Evolutionary conservation across 2,329 filamentous ascomycete species (phyloP).

Genomic region (Didymella segeticola): DNA sequence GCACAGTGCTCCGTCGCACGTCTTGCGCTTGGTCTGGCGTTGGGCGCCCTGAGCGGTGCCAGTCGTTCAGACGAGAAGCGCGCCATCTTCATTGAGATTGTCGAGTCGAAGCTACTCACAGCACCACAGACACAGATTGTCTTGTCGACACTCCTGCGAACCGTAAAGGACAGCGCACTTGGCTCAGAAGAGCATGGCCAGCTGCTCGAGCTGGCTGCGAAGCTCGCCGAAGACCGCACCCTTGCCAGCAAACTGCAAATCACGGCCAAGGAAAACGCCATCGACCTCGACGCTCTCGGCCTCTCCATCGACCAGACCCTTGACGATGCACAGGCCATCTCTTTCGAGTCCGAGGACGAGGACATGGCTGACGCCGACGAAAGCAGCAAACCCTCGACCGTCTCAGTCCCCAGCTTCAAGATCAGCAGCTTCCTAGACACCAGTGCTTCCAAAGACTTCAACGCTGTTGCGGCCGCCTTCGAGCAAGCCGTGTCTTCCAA

Average conservation of each 20-base stretch:
- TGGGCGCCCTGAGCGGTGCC: slow-evolving; percentile 48
- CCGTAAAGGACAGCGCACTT: slow-evolving; percentile 44
- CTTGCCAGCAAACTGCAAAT: slow-evolving; percentile 67
- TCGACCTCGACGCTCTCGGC: slow-evolving; percentile 70
- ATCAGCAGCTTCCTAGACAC: slow-evolving; percentile 38
- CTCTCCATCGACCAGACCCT: slow-evolving; percentile 47
- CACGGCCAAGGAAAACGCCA: slow-evolving; percentile 70
- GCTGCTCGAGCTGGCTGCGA: slow-evolving; percentile 40
- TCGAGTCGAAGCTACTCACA: slow-evolving; percentile 66
- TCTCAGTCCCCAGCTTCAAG: slow-evolving; percentile 34
- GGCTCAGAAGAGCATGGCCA: slow-evolving; percentile 42
- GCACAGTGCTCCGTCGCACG: slow-evolving; percentile 72
- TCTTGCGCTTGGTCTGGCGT: slow-evolving; percentile 73
- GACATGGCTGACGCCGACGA: slow-evolving; percentile 60
- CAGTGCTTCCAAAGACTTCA: slow-evolving; percentile 31
- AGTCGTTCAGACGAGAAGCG: slow-evolving; percentile 28
- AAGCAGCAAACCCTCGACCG: slow-evolving; percentile 30
- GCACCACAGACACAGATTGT: slow-evolving; percentile 69
- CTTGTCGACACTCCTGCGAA: slow-evolving; percentile 69
- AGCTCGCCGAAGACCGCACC: slow-evolving; percentile 36
- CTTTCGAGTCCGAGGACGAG: slow-evolving; percentile 54
- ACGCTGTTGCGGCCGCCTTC: slow-evolving; percentile 38
- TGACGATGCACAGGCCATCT: slow-evolving; percentile 19
- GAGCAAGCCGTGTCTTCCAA: slow-evolving; percentile 35
- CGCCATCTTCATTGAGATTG: slow-evolving; percentile 64